Evolutionary conservation across 116 monocot species (phyloP), one percentile per base, ranked within the genome.

Genomic region (Papilionanthe hybrid): DNA sequence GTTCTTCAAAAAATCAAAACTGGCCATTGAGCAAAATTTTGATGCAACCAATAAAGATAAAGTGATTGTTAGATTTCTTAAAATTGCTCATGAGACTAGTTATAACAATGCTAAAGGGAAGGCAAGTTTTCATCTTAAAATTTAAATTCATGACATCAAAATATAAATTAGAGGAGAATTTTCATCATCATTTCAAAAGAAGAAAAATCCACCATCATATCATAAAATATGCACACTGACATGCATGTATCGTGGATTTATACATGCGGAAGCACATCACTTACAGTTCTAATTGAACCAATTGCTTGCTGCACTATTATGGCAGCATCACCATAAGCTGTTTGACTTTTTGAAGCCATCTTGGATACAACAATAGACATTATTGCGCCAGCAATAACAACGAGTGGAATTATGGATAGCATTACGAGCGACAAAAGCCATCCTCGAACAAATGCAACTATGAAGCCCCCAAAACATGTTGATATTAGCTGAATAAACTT

Each of bases 351-450:
- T 22, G 90, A 79, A 60, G 94, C 75, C 74, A 86, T 55, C 78
- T 89, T 94, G 11, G 83, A 9, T 30, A 94, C 48, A 12, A 86
- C 0, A 4, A n/a, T 79, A 2, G 83, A 75, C 82, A 87, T 81
- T 48, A 65, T 60, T 42, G 82, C 93, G 23, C 81, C 86, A 7
- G 91, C 84, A 15, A 85, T 0, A 7, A 84, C 83, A 53, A 88
- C 49, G 0, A 75, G 83, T 18, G 93, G 93, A 29, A 93, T 82
- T 1, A 81, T 79, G 43, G 82, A 55, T 8, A 93, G 48, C 86
- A 93, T 83, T n/a, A 89, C 91, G 43, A 93, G 85, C 17, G 93
- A 81, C 55, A 93, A 87, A 49, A 87, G 86, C 93, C 93, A 93
- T 9, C 91, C 91, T 81, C 57, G 76, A 15, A 49, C 23, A 68